Percentiles rank a stretch among this genome's conserved stretches.
Conservation (phyloP, 805 yeast genomes). For the Candida insectorum region DNA sequence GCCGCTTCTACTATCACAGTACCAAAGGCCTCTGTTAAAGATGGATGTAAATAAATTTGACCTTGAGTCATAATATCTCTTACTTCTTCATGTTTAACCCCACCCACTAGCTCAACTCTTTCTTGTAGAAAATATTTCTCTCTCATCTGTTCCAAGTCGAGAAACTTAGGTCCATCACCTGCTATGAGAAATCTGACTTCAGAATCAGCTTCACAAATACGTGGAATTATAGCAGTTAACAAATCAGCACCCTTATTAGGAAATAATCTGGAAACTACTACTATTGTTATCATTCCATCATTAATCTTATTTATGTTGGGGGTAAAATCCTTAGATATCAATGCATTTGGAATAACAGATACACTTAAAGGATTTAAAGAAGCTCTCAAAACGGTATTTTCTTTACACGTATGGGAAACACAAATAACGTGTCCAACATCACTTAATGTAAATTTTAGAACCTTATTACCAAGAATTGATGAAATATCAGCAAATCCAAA, state of each 20-base stretch:
- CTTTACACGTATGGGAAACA: conserved; percentile 95
- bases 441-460: conserved; percentile 75
- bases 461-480: conserved; percentile 81
- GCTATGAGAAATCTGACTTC: conserved; percentile 81
- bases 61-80: conserved; percentile 91
- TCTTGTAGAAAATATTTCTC: conserved; percentile 84
- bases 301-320: conserved; percentile 5
- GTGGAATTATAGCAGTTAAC: conserved; percentile 78
- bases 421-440: conserved; percentile 94
- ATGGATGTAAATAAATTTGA: conserved; percentile 89
- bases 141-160: conserved; percentile 93
- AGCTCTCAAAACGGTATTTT: conserved; percentile 88
- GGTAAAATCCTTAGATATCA: conserved; percentile 72
- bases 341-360: conserved; percentile 95
- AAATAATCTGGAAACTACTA: conserved; percentile 84
- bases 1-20: conserved; percentile 98
- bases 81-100: conserved; percentile 88
- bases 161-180: conserved; percentile 95
- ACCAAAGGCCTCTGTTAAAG: conserved; percentile 96
- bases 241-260: conserved; percentile 97
- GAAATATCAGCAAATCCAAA: conserved; percentile 90
- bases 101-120: conserved; percentile 79
- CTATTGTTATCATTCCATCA: conserved; percentile 59
- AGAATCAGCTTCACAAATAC: conserved; percentile 61
- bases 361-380: conserved; percentile 72